Conservation (phyloP, 2,329 filamentous ascomycete genomes). For the Pleurostoma richardsiae region DNA sequence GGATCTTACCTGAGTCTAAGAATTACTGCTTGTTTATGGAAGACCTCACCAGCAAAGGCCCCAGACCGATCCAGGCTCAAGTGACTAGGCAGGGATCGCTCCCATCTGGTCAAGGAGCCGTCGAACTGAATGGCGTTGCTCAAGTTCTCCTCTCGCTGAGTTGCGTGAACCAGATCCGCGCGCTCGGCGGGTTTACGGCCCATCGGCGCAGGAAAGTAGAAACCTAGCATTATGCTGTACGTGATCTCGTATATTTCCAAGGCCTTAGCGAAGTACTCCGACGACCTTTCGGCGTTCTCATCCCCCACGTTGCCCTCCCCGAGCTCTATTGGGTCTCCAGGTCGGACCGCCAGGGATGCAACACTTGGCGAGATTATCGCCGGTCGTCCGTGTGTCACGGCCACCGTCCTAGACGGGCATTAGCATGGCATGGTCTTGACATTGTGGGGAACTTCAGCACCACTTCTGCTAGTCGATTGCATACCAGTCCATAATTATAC, state of each 20-base stretch:
- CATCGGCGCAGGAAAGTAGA: neutral
- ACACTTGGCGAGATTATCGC: neutral
- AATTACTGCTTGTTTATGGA: neutral
- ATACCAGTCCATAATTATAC: slow-evolving; percentile 2
- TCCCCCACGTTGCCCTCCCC: too few species aligned
- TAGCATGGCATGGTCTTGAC: too few species aligned
- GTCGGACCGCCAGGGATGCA: neutral
- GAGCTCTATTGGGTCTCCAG: too few species aligned
- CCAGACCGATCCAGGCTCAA: neutral
- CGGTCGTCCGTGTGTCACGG: neutral
- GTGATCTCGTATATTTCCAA: slow-evolving; percentile 32
- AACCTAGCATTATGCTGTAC: slow-evolving; percentile 7
- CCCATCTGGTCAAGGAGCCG: neutral
- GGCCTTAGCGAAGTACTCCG: neutral
- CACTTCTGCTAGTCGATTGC: neutral
- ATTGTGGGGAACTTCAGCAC: too few species aligned
- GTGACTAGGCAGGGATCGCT: neutral
- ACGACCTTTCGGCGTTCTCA: too few species aligned
- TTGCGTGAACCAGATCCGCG: too few species aligned
- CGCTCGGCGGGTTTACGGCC: too few species aligned
- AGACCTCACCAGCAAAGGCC: neutral
- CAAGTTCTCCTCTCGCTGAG: neutral
- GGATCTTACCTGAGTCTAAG: slow-evolving; percentile 1
- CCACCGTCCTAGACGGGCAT: neutral
- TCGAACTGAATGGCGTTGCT: neutral